Percentiles rank a stretch among this genome's conserved stretches.
phyloP scores from a whole-genome alignment of 2,329 filamentous ascomycete species.

The Allantophomopsis lycopodina region DNA sequence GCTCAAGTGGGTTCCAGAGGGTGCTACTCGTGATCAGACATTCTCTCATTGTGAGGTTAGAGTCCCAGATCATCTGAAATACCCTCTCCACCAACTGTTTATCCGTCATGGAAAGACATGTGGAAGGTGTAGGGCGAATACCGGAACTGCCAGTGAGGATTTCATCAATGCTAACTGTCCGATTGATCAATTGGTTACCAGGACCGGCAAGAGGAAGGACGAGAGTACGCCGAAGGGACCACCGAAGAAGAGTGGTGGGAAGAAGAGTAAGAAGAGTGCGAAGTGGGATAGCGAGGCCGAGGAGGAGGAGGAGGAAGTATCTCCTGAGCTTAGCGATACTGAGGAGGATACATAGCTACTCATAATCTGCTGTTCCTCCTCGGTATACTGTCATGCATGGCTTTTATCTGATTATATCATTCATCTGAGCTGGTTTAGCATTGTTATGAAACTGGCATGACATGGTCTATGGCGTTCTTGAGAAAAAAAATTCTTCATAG shows the following conservation, averaged over 20 bases:
- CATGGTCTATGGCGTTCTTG: too few relatives aligned
- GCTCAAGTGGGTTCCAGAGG: constrained; percentile 40
- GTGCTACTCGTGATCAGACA: constrained; percentile 28
- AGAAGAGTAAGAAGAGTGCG: constrained; percentile 4
- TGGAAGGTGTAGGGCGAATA: constrained; percentile 30
- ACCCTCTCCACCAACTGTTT: constrained; percentile 38
- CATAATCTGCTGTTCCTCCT: too few relatives aligned
- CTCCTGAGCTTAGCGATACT: constrained; percentile 2
- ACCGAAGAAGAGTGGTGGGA: constrained; percentile 6
- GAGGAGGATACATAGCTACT: background rate
- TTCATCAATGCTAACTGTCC: constrained; percentile 48
- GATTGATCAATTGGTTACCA: constrained; percentile 46
- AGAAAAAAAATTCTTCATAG: too few relatives aligned
- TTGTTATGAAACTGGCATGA: too few relatives aligned
- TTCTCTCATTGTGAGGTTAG: constrained; percentile 38
- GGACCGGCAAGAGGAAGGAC: constrained; percentile 37
- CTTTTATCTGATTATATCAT: too few relatives aligned
- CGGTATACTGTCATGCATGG: too few relatives aligned
- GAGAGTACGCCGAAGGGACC: constrained; percentile 11
- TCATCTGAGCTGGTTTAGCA: too few relatives aligned
- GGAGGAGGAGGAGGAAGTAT: background rate
- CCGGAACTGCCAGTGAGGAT: constrained; percentile 40
- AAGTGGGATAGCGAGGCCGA: constrained; percentile 5
- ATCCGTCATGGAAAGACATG: constrained; percentile 38
- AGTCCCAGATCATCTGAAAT: constrained; percentile 38